Evolutionary conservation across 495 filamentous ascomycete species (phyloP), one percentile per base, ranked within the genome.

Genomic region (Lepraria neglecta): DNA sequence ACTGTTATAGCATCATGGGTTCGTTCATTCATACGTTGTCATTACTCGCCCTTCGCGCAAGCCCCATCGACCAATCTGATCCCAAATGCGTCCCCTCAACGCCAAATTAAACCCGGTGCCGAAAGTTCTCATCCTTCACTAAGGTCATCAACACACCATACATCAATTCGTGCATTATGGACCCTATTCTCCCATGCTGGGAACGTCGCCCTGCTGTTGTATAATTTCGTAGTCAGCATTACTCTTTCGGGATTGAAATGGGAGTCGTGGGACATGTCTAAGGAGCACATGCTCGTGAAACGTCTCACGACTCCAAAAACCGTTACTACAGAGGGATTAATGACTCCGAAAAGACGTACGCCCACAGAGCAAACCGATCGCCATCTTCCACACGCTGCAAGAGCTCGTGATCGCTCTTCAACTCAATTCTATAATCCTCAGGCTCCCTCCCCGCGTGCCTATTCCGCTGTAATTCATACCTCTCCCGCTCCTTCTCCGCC

Each of bases 351-450:
- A 24, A 24, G 24, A 24, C 24, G 24, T 24, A 24, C 24, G 73
- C 85, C 84, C 85, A 87, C 21, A 91, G 67, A 3, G 82, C 82
- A 43, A 90, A 74, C 15, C 82, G 75, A 71, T 91, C 86, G 0
- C 87, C 87, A 19, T 86, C 64, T 62, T 77, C 75, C 66, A 89
- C 64, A 35, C 76, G 72, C 15, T 80, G 73, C 19, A 90, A 40
- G 9, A 67, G 15, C 4, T 42, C 45, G 47, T 69, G 56, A 9
- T 58, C 67, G 12, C 28, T 15, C 2, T 61, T 76, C 80, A 43
- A 74, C 73, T 44, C 85, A 81, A 68, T 80, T 74, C n/a, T 75
- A 74, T 21, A 65, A 79, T 84, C n/a, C 63, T 78, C 45, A 64
- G 70, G 4, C 84, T 87, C 19, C 82, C 76, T 6, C 82, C 85